These are phyloP conservation scores for Populus hybrid DNA, from an alignment of 441 rosid genomes.

Conservation along the genomic window DNA sequence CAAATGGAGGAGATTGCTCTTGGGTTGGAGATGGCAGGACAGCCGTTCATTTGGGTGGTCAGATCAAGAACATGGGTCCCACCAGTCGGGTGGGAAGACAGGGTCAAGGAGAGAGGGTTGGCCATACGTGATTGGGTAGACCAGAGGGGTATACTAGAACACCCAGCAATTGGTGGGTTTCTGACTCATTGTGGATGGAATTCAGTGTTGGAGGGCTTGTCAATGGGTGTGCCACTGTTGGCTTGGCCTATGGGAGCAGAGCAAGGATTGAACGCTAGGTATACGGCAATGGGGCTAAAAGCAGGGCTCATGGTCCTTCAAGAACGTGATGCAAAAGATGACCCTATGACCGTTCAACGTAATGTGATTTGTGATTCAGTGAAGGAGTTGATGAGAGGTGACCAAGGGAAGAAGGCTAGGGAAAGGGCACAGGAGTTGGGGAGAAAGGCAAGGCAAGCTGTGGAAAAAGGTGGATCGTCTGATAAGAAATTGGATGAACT, in stretches of 20 bases:
- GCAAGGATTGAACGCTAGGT: conserved; percentile 27
- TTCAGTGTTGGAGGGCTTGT: conserved; percentile 28
- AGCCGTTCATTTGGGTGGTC: conserved; percentile 27
- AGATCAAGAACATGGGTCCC: conserved; percentile 23
- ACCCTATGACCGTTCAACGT: conserved; percentile 8
- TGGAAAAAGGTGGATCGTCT: conserved; percentile 27
- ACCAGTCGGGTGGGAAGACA: conserved; percentile 17
- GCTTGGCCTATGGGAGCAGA: conserved; percentile 30
- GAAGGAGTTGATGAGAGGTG: conserved; percentile 28
- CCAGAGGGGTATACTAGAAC: conserved; percentile 25
- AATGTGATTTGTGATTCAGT: conserved; percentile 17
- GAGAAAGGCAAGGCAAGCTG: conserved; percentile 20
- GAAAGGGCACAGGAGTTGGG: conserved; percentile 20
- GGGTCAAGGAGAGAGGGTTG: conserved; percentile 17
- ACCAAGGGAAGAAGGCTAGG: conserved; percentile 26
- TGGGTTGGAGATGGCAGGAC: conserved; percentile 28
- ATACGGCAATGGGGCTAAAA: conserved; percentile 7
- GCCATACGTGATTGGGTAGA: conserved; percentile 29
- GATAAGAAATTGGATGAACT: conserved; percentile 21
- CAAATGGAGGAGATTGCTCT: conserved; percentile 31
- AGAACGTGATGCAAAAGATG: background rate
- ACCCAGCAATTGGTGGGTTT: conserved; percentile 8
- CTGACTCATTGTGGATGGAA: conserved; percentile 33
- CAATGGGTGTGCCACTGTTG: conserved; percentile 26
- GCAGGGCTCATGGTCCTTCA: conserved; percentile 19